These are phyloP conservation scores for Grosmannia serpens DNA, from an alignment of 2,329 filamentous ascomycete species.

Conservation along the genomic window DNA sequence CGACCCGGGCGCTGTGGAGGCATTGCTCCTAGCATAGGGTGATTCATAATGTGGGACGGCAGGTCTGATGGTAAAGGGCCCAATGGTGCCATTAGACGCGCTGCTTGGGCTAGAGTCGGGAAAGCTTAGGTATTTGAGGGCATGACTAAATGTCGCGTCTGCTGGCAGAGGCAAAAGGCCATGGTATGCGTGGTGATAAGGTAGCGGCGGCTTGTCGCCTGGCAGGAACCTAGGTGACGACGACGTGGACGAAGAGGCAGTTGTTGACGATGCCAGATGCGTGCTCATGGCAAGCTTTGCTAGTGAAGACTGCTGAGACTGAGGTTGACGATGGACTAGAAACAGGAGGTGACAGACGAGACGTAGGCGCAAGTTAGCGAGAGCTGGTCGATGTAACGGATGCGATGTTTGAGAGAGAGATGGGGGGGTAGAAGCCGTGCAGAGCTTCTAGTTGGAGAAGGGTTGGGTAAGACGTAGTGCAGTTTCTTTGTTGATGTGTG, in stretches of 20 bases:
- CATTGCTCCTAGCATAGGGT: conserved; percentile 43
- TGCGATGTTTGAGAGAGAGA: neutral
- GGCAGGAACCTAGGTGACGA: conserved; percentile 15
- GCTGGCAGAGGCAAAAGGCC: conserved; percentile 13
- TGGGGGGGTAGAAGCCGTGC: neutral
- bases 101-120: conserved; percentile 13
- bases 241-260: conserved; percentile 17
- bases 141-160: conserved; percentile 15
- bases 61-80: conserved; percentile 19
- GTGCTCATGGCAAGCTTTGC: conserved; percentile 24
- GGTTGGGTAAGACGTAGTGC: neutral
- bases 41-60: conserved; percentile 32
- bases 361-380: neutral
- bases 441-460: neutral
- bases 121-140: conserved; percentile 19
- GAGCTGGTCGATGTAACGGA: too few species aligned
- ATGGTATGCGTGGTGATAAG: conserved; percentile 16
- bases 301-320: conserved; percentile 16
- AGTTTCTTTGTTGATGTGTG: neutral
- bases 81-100: conserved; percentile 23
- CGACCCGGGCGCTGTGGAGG: conserved; percentile 46
- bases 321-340: conserved; percentile 11
- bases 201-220: conserved; percentile 11
- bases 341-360: neutral
- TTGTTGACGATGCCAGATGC: conserved; percentile 18